Conservation (phyloP, 2,329 filamentous ascomycete species). For the Diaporthe sp. region DNA sequence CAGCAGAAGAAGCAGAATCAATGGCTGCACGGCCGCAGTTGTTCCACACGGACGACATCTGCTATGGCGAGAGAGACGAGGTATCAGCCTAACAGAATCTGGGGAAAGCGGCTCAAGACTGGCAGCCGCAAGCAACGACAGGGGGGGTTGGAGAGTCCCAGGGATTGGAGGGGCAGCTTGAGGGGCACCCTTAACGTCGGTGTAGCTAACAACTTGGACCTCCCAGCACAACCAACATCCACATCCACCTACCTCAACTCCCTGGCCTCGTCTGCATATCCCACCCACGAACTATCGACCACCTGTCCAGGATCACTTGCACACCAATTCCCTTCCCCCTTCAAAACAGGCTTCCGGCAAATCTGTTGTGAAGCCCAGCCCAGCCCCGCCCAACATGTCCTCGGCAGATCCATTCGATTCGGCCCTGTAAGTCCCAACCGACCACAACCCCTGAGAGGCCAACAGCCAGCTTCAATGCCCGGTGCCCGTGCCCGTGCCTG, state of each 20-base stretch:
- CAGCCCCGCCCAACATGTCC: slow-evolving; percentile 53
- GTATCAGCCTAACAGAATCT: slow-evolving; percentile 33
- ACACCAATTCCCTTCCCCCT: not conserved
- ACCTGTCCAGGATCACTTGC: not conserved
- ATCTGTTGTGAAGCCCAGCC: slow-evolving; percentile 5
- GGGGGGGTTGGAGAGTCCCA: slow-evolving; percentile 24
- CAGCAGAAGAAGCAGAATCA: not conserved
- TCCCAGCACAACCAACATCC: slow-evolving; percentile 13
- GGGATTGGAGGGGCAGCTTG: slow-evolving; percentile 39
- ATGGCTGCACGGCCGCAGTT: not conserved
- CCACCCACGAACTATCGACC: not conserved
- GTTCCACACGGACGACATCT: slow-evolving; percentile 23
- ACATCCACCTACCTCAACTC: slow-evolving; percentile 3
- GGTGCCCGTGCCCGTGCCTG: not conserved
- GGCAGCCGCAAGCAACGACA: slow-evolving; percentile 34
- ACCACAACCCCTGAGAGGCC: slow-evolving; percentile 17
- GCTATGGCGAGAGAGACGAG: not conserved
- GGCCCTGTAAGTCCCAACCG: slow-evolving; percentile 71
- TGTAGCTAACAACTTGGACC: slow-evolving; percentile 37
- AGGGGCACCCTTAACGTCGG: slow-evolving; percentile 35
- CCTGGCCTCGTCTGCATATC: not conserved
- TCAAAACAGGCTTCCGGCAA: not conserved
- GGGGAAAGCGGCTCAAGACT: slow-evolving; percentile 32
- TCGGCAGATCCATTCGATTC: slow-evolving; percentile 79
- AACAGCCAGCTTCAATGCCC: not conserved